phyloP scores from a whole-genome alignment of 1,139 yeast genomes.

The Nakaseomyces delphensis region DNA sequence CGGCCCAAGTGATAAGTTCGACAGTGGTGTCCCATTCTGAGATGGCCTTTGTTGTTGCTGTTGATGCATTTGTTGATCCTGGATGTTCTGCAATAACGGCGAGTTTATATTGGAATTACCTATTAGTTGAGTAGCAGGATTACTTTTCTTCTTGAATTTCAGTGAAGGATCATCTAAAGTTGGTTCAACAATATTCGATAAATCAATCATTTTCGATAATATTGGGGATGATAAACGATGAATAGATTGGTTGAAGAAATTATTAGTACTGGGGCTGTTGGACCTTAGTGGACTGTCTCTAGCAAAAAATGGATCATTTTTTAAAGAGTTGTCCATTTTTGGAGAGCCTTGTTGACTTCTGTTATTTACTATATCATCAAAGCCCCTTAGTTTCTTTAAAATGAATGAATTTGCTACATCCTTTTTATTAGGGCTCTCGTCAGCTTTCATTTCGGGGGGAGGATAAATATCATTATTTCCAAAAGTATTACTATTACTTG shows the following conservation, averaged over 20 bases:
- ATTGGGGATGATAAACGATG: conserved; percentile 30
- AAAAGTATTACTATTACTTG: not conserved
- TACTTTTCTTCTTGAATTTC: conserved; percentile 22
- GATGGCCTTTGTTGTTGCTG: conserved; percentile 8
- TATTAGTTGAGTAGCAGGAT: not conserved
- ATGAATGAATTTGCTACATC: not conserved
- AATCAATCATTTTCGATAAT: conserved; percentile 31
- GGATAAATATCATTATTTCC: conserved; percentile 3
- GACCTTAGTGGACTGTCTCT: conserved; percentile 22
- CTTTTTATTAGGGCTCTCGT: not conserved
- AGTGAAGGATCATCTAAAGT: conserved; percentile 30
- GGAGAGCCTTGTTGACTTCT: conserved; percentile 2
- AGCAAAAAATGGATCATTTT: conserved; percentile 8
- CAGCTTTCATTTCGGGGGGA: not conserved
- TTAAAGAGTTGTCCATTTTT: conserved; percentile 8
- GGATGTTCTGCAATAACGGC: conserved; percentile 7
- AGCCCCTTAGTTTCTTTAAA: not conserved
- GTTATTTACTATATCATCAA: conserved; percentile 1
- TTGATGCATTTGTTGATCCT: conserved; percentile 7
- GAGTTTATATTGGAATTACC: conserved; percentile 4
- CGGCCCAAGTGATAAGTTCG: conserved; percentile 4
- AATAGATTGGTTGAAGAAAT: conserved; percentile 1
- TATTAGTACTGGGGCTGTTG: conserved; percentile 24
- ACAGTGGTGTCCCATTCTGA: conserved; percentile 4
- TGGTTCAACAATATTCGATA: conserved; percentile 31